Evolutionary conservation across 2,329 filamentous ascomycete genomes (phyloP).

Genomic region (Botrytis cinerea): DNA sequence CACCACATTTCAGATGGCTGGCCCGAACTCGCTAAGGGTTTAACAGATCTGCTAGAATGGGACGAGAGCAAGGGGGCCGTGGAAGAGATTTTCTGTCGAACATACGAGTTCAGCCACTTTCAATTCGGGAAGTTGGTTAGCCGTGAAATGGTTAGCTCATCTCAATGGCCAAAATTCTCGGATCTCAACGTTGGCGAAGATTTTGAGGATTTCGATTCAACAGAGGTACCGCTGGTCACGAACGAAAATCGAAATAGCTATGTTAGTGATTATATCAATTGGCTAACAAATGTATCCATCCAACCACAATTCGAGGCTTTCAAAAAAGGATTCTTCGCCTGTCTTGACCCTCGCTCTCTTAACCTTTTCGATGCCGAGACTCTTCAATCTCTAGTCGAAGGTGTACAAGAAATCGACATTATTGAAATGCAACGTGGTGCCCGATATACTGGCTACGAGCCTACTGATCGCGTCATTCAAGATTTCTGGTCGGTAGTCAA

Average conservation of each 20-base stretch:
- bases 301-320: slow-evolving; percentile 79
- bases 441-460: slow-evolving; percentile 80
- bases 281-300: slow-evolving; percentile 78
- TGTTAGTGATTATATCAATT: slow-evolving; percentile 80
- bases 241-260: slow-evolving; percentile 76
- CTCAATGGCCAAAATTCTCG: slow-evolving; percentile 57
- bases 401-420: slow-evolving; percentile 78
- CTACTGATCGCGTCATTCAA: slow-evolving; percentile 66
- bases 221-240: slow-evolving; percentile 70
- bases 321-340: slow-evolving; percentile 74
- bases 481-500: slow-evolving; percentile 85
- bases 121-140: slow-evolving; percentile 59
- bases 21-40: slow-evolving; percentile 75
- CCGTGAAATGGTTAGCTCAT: slow-evolving; percentile 51
- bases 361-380: slow-evolving; percentile 66
- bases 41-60: slow-evolving; percentile 76
- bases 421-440: slow-evolving; percentile 68
- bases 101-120: slow-evolving; percentile 78
- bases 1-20: slow-evolving; percentile 84
- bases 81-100: slow-evolving; percentile 78
- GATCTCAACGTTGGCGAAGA: slow-evolving; percentile 42
- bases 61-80: slow-evolving; percentile 72
- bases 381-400: slow-evolving; percentile 80
- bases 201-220: slow-evolving; percentile 43
- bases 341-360: slow-evolving; percentile 70